phyloP scores from a whole-genome alignment of 2,329 filamentous ascomycete genomes.

The Dactylonectria estremocensis region DNA sequence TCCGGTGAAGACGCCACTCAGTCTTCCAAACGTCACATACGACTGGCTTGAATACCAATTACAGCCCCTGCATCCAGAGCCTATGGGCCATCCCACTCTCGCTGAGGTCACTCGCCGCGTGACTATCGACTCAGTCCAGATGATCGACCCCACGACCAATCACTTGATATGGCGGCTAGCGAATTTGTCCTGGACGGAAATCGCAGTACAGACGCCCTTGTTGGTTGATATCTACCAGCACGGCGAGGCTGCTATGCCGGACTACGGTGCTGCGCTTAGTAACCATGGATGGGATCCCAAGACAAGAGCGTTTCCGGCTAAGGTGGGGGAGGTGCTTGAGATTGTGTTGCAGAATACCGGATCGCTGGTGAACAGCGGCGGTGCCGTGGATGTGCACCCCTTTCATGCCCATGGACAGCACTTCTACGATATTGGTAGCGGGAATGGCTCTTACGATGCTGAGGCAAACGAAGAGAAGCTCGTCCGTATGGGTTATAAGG shows the following conservation, averaged over 20 bases:
- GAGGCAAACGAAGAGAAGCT: too few species aligned
- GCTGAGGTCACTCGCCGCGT: conserved; percentile 66
- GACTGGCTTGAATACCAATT: conserved; percentile 63
- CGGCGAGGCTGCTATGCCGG: conserved; percentile 50
- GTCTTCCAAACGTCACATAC: conserved; percentile 52
- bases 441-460: too few species aligned
- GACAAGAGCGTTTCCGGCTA: conserved; percentile 66
- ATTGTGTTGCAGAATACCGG: conserved; percentile 64
- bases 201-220: too few species aligned
- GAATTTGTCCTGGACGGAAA: too few species aligned
- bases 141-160: conserved; percentile 50
- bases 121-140: conserved; percentile 61
- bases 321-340: conserved; percentile 70
- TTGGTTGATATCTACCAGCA: too few species aligned
- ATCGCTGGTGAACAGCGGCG: conserved; percentile 46
- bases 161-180: too few species aligned
- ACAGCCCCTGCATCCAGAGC: not conserved
- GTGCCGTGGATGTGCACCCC: too few species aligned
- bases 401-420: too few species aligned
- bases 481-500: too few species aligned
- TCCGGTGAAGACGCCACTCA: conserved; percentile 40
- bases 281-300: conserved; percentile 69
- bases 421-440: too few species aligned
- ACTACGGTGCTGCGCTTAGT: conserved; percentile 64
- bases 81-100: conserved; percentile 54